Evolutionary conservation across 2,329 filamentous ascomycete genomes (phyloP), one percentile per base, ranked within the genome.

Genomic region (Phyllosticta citribraziliensis): DNA sequence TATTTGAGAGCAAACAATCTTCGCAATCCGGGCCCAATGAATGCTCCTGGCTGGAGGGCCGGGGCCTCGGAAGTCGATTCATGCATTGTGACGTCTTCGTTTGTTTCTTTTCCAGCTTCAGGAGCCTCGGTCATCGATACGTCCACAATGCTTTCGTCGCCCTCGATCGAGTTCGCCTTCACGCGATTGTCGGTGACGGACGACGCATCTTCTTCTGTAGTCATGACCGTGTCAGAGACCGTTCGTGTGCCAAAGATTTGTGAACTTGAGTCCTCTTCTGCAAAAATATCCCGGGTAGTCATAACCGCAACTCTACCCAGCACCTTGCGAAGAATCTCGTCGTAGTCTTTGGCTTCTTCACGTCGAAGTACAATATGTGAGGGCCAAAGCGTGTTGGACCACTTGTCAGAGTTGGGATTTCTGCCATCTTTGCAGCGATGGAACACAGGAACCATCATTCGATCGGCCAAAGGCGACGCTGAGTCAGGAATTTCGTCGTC

Each of bases 111-210:
- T 20, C 65, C 59, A 4, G 66, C 65, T 62, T 80, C 77, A 17
- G 70, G 70, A 2, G 78, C 76, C 67, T 91, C 87, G 58, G 85
- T 86, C 87, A 97, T 92, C 0, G 88, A 89, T 17, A 99, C 86
- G 70, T 97, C 89, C 5, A 97, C 89, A 68, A 97, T 84, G 64
- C 90, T 90, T 64, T 97, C 92, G 72, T 97, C 93, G 10, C 91
- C 89, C 70, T 92, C 87, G 1, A 96, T 83, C 2, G 92, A 96
- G 27, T 84, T 82, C 53, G 90, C 87, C 62, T 87, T 83, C 55
- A 96, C 81, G 69, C 88, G 88, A 22, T 83, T 80, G 65, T 88
- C 88, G 10, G 82, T 83, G 3, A 85, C 85, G 3, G 85, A 87
- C 64, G 88, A 84, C 3, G 82, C 83, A 64, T 83, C 80, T 63